Evolutionary conservation across 768 basidiomycete species (phyloP).

Genomic region (Floccularia luteovirens): DNA sequence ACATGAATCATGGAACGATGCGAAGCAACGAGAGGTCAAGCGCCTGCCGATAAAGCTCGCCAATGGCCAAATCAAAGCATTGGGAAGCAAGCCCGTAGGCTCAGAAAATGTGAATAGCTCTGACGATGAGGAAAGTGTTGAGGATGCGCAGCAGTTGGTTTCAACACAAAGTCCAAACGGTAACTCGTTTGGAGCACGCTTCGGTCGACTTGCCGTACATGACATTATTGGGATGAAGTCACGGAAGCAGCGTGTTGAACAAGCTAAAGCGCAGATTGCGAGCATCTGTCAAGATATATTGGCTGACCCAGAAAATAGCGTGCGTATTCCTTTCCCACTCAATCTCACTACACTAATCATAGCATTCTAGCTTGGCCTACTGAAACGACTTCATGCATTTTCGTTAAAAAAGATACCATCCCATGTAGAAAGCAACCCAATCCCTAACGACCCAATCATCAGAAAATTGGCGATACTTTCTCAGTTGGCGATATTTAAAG

Average conservation of each 20-base stretch:
- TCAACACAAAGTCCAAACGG: too few species aligned
- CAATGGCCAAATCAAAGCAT: slow-evolving; percentile 67
- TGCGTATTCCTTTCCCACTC: slow-evolving; percentile 28
- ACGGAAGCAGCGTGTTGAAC: slow-evolving; percentile 56
- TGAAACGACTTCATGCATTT: slow-evolving; percentile 86
- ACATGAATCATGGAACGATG: slow-evolving; percentile 34
- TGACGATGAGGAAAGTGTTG: slow-evolving; percentile 23
- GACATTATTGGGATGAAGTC: slow-evolving; percentile 65
- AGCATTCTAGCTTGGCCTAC: slow-evolving; percentile 63
- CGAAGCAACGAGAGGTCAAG: slow-evolving; percentile 43
- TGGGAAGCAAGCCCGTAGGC: slow-evolving; percentile 26
- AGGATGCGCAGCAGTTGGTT: slow-evolving; percentile 21
- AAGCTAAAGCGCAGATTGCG: slow-evolving; percentile 92
- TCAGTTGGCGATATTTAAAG: slow-evolving; percentile 91
- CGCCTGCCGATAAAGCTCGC: slow-evolving; percentile 84
- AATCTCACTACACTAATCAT: slow-evolving; percentile 3
- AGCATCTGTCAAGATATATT: slow-evolving; percentile 90
- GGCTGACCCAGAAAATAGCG: slow-evolving; percentile 91
- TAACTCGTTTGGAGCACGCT: slow-evolving; percentile 84
- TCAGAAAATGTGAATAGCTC: slow-evolving; percentile 14
- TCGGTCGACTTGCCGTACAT: slow-evolving; percentile 76
- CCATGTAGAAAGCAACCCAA: slow-evolving; percentile 57
- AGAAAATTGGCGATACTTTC: slow-evolving; percentile 86
- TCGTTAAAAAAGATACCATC: slow-evolving; percentile 71
- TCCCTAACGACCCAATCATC: slow-evolving; percentile 75